Percentiles rank a stretch among this genome's conserved stretches.
Evolutionary conservation across 2,329 filamentous ascomycete species (phyloP).

Genomic region (Curvularia spicifera): DNA sequence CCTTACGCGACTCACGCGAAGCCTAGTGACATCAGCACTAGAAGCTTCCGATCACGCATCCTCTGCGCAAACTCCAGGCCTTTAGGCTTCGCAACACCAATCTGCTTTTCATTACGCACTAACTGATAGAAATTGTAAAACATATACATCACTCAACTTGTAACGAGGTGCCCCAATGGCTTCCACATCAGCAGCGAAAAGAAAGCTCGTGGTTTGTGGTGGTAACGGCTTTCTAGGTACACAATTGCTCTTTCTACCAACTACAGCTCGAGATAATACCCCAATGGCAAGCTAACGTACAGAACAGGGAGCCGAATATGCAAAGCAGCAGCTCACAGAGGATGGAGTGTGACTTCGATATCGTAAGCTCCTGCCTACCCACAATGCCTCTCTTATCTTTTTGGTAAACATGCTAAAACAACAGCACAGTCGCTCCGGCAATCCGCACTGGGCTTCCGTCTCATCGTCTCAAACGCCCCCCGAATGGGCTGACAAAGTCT

Average conservation of each 20-base stretch:
- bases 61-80: background rate
- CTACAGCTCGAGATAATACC: background rate
- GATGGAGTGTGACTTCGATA: constrained; percentile 92
- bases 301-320: constrained; percentile 76
- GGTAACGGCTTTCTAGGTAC: constrained; percentile 88
- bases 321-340: constrained; percentile 81
- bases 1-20: constrained; percentile 26
- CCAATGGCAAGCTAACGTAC: background rate
- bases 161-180: constrained; percentile 51
- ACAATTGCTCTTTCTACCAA: constrained; percentile 4
- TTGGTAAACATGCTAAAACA: background rate
- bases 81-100: background rate
- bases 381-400: constrained; percentile 4
- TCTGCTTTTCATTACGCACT: background rate
- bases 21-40: constrained; percentile 48
- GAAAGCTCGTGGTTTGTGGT: constrained; percentile 87
- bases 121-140: background rate
- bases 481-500: constrained; percentile 79
- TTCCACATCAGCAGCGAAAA: constrained; percentile 64
- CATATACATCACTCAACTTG: background rate
- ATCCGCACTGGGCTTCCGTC: constrained; percentile 82
- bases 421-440: constrained; percentile 76
- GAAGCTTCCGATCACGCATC: constrained; percentile 13
- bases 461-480: constrained; percentile 75
- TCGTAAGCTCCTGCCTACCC: constrained; percentile 63